A percentile compares a stretch with the other conserved stretches of the same genome.
These are phyloP conservation scores for Agaricales sp. DNA, from an alignment of 1,284 basidiomycete genomes.

Conservation along the genomic window DNA sequence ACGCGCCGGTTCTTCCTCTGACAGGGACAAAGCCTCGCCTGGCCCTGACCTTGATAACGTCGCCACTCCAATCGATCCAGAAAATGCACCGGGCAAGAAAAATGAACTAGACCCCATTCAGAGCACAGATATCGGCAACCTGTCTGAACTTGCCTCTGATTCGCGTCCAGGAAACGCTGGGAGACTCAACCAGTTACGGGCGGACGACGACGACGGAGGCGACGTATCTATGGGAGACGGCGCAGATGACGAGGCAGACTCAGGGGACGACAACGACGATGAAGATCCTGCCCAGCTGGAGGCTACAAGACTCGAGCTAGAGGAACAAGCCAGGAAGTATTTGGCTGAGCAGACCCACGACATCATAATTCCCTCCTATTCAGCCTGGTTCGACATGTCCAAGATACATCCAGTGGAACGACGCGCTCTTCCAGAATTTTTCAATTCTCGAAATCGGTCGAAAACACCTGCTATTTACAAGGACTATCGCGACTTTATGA, in stretches of 20 bases:
- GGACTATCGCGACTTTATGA: slow-evolving; percentile 99
- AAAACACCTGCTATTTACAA: slow-evolving; percentile 98
- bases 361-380: slow-evolving; percentile 94
- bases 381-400: slow-evolving; percentile 96
- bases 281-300: slow-evolving; percentile 76
- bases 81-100: slow-evolving; percentile 66
- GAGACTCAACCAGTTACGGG: slow-evolving; percentile 43
- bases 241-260: slow-evolving; percentile 58
- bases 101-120: slow-evolving; percentile 67
- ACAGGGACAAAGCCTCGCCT: slow-evolving; percentile 57
- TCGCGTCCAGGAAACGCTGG: slow-evolving; percentile 37
- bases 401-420: slow-evolving; percentile 90
- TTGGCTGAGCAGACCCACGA: slow-evolving; percentile 96
- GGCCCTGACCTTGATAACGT: slow-evolving; percentile 53
- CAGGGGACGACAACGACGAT: slow-evolving; percentile 63
- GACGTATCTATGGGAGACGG: slow-evolving; percentile 71
- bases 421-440: slow-evolving; percentile 94
- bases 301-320: slow-evolving; percentile 66
- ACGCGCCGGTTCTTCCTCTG: slow-evolving; percentile 51
- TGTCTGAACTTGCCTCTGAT: slow-evolving; percentile 33
- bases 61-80: slow-evolving; percentile 58
- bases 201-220: slow-evolving; percentile 43
- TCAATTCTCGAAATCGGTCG: slow-evolving; percentile 89
- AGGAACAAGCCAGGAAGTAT: slow-evolving; percentile 87
- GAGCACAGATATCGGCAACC: slow-evolving; percentile 61